phyloP scores from a whole-genome alignment of 306 rosid species.

The Astragalus membranaceus region DNA sequence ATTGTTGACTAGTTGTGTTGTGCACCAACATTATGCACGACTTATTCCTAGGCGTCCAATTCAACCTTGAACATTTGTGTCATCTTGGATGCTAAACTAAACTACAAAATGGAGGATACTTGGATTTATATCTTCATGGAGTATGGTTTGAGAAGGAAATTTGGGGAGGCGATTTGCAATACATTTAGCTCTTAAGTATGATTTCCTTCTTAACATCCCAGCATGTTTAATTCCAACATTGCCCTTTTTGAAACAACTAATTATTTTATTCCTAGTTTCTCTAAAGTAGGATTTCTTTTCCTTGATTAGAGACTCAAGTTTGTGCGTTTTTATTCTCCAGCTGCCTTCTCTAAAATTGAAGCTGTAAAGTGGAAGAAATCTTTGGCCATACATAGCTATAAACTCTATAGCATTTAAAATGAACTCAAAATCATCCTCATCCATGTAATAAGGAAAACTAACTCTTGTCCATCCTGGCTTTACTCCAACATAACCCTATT shows the following conservation, averaged over 20 bases:
- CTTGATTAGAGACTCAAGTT: conserved; percentile 28
- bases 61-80: too few relatives aligned
- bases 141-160: conserved; percentile 36
- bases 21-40: too few relatives aligned
- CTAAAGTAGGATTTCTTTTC: conserved; percentile 16
- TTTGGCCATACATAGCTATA: conserved; percentile 56
- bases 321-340: conserved; percentile 44
- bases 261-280: background rate
- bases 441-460: conserved; percentile 77
- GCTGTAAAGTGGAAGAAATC: conserved; percentile 54
- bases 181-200: conserved; percentile 36
- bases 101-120: conserved; percentile 35
- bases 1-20: too few relatives aligned
- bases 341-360: conserved; percentile 47
- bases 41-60: too few relatives aligned
- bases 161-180: conserved; percentile 52
- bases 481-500: conserved; percentile 60
- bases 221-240: conserved; percentile 15
- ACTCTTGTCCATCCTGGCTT: conserved; percentile 90
- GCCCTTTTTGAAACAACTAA: background rate
- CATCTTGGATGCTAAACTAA: conserved; percentile 2
- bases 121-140: conserved; percentile 33
- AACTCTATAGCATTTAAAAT: conserved; percentile 60
- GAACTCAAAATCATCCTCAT: conserved; percentile 58
- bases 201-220: conserved; percentile 13